Conservation (phyloP, 2,329 filamentous ascomycete genomes). For the Elsinoe fawcettii region DNA sequence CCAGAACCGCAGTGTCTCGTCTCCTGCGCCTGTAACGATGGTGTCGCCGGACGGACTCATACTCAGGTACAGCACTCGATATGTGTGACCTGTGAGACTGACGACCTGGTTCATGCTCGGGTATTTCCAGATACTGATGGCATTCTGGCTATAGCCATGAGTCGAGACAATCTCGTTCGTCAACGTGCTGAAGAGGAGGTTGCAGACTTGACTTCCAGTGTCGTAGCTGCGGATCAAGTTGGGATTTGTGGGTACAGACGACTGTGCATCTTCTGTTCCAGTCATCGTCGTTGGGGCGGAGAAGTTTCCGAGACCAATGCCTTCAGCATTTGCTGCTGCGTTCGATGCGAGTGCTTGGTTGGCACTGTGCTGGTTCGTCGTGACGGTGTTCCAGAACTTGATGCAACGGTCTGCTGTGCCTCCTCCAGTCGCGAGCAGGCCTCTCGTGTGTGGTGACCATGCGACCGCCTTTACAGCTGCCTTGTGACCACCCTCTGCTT, state of each 20-base stretch:
- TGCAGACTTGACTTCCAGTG: slow-evolving; percentile 97
- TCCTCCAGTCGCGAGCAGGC: slow-evolving; percentile 87
- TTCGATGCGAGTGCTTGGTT: slow-evolving; percentile 28
- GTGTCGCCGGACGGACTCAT: slow-evolving; percentile 95
- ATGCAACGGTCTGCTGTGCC: slow-evolving; percentile 94
- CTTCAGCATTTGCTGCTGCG: slow-evolving; percentile 15
- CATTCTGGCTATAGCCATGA: slow-evolving; percentile 95
- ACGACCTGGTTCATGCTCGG: slow-evolving; percentile 96
- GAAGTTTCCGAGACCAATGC: slow-evolving; percentile 23
- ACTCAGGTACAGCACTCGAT: slow-evolving; percentile 87
- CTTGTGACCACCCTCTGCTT: slow-evolving; percentile 90
- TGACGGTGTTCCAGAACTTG: slow-evolving; percentile 88
- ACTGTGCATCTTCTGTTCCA: slow-evolving; percentile 27
- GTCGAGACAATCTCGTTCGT: slow-evolving; percentile 96
- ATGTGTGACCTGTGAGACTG: slow-evolving; percentile 91
- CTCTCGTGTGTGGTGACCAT: slow-evolving; percentile 94
- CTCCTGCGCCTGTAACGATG: slow-evolving; percentile 90
- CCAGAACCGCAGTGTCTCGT: slow-evolving; percentile 96
- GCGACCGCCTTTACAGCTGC: slow-evolving; percentile 96
- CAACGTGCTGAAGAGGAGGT: slow-evolving; percentile 93
- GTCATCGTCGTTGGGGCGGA: slow-evolving; percentile 23
- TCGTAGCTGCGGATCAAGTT: slow-evolving; percentile 70
- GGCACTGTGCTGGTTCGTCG: slow-evolving; percentile 33
- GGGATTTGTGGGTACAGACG: slow-evolving; percentile 36
- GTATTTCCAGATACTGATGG: slow-evolving; percentile 99